Evolutionary conservation across 2,329 filamentous ascomycete species (phyloP), one percentile per base, ranked within the genome.

Genomic region (Cercospora berteroae): DNA sequence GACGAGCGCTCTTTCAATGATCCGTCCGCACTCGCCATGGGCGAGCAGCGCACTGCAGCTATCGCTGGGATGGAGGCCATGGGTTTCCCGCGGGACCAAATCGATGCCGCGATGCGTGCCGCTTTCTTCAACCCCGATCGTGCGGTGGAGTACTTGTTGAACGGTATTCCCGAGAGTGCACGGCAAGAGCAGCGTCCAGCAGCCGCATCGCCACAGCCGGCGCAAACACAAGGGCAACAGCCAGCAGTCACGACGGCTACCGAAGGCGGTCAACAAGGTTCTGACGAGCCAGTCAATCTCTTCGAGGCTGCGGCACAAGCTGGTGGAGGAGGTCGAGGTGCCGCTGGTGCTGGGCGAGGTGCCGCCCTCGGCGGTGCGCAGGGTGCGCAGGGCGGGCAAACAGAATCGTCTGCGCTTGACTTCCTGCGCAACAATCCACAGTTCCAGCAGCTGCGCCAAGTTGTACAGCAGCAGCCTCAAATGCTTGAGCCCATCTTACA

Each of bases 401-500:
- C 81, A 10, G 84, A 81, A 39, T 85, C 82, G 36, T 82, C 80
- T 56, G 96, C 94, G 77, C 87, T 99, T 67, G 94, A 98, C 72
- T 98, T 97, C 79, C 84, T 99, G 65, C 90, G 95, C 76, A 92
- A 94, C 80, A 98, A 98, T 79, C 90, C 94, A 25, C 94, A 98
- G 80, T 99, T 99, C 83, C 95, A 98, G 82, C 95, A 99, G 82
- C 87, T 99, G 68, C 91, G 95, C 70, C 94, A 97, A 81, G 90
- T 99, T 23, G 94, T 99, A 55, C 95, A 99, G 82, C 94, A 97
- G 80, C 92, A 98, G 79, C 95, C 95, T 18, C 91, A 95, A 79
- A 99, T 99, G 95, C 89, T 99, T 23, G 95, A 99, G 83, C 94
- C 95, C 6, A 98, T 99, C 73, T 85, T 99, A 65, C 94, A 98